Conservation (phyloP, 2,329 filamentous ascomycete genomes). For the Endoconidiophora polonica region DNA sequence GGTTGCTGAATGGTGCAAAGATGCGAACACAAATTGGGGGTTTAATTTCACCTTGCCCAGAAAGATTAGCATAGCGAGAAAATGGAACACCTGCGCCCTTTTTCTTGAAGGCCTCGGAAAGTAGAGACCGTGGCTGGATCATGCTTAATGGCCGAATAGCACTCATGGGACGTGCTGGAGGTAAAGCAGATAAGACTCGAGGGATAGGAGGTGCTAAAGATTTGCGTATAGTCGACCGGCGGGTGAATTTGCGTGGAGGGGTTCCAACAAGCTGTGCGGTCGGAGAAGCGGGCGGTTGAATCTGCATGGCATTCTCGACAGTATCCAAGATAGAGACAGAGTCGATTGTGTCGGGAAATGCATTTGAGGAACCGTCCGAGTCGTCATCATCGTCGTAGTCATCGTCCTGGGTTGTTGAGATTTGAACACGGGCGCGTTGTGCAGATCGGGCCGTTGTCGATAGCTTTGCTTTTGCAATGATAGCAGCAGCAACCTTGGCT, state of each 20-base stretch:
- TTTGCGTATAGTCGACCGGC: conserved; percentile 47
- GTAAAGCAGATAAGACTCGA: conserved; percentile 45
- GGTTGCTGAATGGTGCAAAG: conserved; percentile 54
- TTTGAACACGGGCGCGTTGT: conserved; percentile 33
- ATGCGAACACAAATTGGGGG: conserved; percentile 63
- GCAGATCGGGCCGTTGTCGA: conserved; percentile 22
- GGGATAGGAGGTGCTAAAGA: conserved; percentile 39
- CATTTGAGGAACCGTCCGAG: conserved; percentile 42
- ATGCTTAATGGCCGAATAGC: conserved; percentile 49
- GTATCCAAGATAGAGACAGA: conserved; percentile 55
- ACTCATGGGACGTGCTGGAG: conserved; percentile 52
- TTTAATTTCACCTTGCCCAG: conserved; percentile 57
- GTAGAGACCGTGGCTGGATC: conserved; percentile 50
- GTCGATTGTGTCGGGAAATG: conserved; percentile 51
- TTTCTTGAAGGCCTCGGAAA: conserved; percentile 56
- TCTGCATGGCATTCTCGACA: conserved; percentile 40
- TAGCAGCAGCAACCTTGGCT: conserved; percentile 35
- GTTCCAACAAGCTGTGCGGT: conserved; percentile 45
- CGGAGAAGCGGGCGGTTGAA: conserved; percentile 27
- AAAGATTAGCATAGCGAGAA: conserved; percentile 59
- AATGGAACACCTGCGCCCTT: conserved; percentile 57
- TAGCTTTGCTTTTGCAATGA: conserved; percentile 23
- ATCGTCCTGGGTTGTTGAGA: conserved; percentile 37
- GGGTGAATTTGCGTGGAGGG: conserved; percentile 40
- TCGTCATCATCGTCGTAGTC: conserved; percentile 40